Percentiles rank a stretch among this genome's conserved stretches.
Conservation (phyloP, 2,329 filamentous ascomycete genomes). For the Talaromyces piceae region DNA sequence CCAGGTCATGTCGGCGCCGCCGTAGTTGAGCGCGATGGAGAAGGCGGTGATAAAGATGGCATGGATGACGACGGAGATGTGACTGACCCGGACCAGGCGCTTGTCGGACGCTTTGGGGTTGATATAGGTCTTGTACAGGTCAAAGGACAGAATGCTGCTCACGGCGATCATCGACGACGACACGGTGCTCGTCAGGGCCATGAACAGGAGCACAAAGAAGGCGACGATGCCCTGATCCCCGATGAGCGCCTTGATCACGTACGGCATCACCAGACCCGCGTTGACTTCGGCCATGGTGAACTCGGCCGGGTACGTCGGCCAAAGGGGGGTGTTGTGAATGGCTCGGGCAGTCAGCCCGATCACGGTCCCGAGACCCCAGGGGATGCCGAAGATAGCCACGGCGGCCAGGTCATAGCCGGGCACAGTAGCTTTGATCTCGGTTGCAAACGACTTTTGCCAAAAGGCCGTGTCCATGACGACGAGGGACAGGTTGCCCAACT, state of each 20-base stretch:
- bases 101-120: constrained; percentile 40
- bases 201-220: constrained; percentile 44
- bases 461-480: constrained; percentile 49
- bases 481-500: constrained; percentile 44
- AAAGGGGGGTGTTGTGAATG: constrained; percentile 41
- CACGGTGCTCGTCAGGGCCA: constrained; percentile 45
- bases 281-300: constrained; percentile 37
- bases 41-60: constrained; percentile 43
- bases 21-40: constrained; percentile 42
- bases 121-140: constrained; percentile 46
- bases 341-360: constrained; percentile 40
- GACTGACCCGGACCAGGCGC: constrained; percentile 38
- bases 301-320: constrained; percentile 36
- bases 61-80: constrained; percentile 42
- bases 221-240: constrained; percentile 37
- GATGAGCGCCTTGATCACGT: constrained; percentile 37
- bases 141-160: constrained; percentile 44
- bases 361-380: constrained; percentile 42
- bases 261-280: constrained; percentile 43
- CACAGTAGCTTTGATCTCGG: constrained; percentile 41
- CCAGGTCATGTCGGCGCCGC: constrained; percentile 44
- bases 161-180: constrained; percentile 47
- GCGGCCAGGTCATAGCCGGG: constrained; percentile 42
- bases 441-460: constrained; percentile 47
- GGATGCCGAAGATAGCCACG: constrained; percentile 40